Conservation (phyloP, 805 yeast species). For the Suhomyces canberraensis region DNA sequence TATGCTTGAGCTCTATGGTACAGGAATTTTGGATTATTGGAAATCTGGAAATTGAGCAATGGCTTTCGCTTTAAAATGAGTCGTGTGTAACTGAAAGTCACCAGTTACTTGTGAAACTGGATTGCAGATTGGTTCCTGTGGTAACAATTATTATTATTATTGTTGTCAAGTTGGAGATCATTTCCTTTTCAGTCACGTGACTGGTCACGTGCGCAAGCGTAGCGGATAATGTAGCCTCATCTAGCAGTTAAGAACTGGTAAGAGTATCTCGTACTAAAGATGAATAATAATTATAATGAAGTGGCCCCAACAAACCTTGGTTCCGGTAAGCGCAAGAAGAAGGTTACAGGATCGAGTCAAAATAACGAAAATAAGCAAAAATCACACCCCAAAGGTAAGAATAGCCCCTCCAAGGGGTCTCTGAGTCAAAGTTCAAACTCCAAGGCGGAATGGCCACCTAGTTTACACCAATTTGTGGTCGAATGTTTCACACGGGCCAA, state of each 20-base stretch:
- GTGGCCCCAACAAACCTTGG: constrained; percentile 16
- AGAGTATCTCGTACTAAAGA: too few relatives aligned
- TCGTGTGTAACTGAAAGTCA: too few relatives aligned
- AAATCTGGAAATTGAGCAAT: too few relatives aligned
- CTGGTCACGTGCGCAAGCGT: neutral
- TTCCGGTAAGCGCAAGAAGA: neutral
- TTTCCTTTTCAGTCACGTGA: neutral
- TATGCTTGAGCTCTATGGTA: too few relatives aligned
- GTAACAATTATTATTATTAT: too few relatives aligned
- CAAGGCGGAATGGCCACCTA: constrained; percentile 52
- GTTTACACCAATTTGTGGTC: constrained; percentile 49
- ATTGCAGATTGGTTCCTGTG: too few relatives aligned
- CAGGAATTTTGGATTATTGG: too few relatives aligned
- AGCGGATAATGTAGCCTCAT: too few relatives aligned
- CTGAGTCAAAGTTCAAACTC: constrained; percentile 6
- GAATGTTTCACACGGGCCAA: constrained; percentile 42
- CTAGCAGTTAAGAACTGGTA: too few relatives aligned
- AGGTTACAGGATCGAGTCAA: neutral
- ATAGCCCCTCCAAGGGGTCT: neutral
- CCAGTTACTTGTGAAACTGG: too few relatives aligned
- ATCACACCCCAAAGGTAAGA: neutral
- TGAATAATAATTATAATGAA: constrained; percentile 19
- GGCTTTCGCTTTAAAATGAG: too few relatives aligned
- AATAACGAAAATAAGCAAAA: neutral
- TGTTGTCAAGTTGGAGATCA: neutral